Conservation (phyloP, 208 protist genomes). For the Tritrichomonas musculus region DNA sequence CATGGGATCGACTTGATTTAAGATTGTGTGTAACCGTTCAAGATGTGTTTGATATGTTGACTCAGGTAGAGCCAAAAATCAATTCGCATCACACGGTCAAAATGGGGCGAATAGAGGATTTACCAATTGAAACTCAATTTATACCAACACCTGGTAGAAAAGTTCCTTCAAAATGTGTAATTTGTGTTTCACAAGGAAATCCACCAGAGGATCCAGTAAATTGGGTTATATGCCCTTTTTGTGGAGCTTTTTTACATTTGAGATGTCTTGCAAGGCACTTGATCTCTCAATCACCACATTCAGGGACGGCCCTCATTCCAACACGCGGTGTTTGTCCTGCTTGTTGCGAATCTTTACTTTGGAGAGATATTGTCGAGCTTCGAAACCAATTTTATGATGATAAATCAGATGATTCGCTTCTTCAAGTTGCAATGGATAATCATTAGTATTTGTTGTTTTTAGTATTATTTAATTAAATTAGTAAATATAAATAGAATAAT, state of each 20-base stretch:
- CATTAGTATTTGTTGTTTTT: too few species aligned
- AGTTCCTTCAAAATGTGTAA: background rate
- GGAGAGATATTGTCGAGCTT: constrained; percentile 16
- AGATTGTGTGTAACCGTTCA: background rate
- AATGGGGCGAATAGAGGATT: background rate
- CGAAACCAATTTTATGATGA: background rate
- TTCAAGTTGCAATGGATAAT: background rate
- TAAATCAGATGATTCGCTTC: background rate
- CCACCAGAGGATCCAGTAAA: background rate
- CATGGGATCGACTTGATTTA: background rate
- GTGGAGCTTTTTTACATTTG: background rate
- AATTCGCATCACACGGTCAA: background rate
- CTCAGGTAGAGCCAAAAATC: background rate
- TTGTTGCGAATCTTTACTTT: background rate
- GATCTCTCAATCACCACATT: background rate
- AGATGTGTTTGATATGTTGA: background rate
- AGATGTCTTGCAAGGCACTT: background rate
- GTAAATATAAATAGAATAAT: too few species aligned
- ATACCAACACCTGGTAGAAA: background rate
- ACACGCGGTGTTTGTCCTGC: background rate
- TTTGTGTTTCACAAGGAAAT: background rate
- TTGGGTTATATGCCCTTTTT: constrained; percentile 30
- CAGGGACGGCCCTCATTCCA: background rate
- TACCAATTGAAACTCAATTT: background rate
- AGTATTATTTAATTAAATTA: too few species aligned